Evolutionary conservation across 768 basidiomycete species (phyloP).

Genomic region (Kwoniella dejecticola): DNA sequence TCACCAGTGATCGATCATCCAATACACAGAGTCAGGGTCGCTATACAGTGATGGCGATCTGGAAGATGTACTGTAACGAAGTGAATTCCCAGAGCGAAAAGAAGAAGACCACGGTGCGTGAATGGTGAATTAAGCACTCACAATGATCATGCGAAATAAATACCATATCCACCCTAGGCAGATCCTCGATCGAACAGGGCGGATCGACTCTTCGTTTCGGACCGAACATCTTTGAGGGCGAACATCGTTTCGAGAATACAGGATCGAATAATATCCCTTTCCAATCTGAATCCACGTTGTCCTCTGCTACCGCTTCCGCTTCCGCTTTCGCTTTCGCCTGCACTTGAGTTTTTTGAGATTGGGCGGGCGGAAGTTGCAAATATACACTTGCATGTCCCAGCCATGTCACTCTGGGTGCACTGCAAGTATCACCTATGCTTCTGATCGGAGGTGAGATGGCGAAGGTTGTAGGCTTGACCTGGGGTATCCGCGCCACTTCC

Average conservation of each 20-base stretch:
- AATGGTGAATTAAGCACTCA: not conserved
- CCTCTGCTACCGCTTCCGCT: no score
- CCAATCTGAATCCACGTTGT: not conserved
- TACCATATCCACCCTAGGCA: not conserved
- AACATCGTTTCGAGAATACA: slow-evolving; percentile 5
- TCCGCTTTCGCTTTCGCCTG: no score
- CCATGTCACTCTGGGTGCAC: not conserved
- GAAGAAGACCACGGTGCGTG: not conserved
- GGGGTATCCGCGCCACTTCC: no score
- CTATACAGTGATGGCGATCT: no score
- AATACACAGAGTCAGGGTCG: no score
- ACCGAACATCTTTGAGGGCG: slow-evolving; percentile 13
- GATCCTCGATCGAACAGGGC: slow-evolving; percentile 2
- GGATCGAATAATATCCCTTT: slow-evolving; percentile 15
- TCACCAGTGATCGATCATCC: no score
- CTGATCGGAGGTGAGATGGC: no score
- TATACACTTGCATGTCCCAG: slow-evolving; percentile 10
- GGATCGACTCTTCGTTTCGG: not conserved
- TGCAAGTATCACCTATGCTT: no score
- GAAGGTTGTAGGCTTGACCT: no score
- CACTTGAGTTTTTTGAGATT: no score
- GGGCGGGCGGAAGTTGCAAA: not conserved
- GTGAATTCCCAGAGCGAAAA: no score
- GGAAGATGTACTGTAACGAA: no score
- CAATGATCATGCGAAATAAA: slow-evolving; percentile 4